A percentile compares a stretch with the other conserved stretches of the same genome.
Evolutionary conservation across 2,329 filamentous ascomycete species (phyloP).

Genomic region (Calonectria pteridis): DNA sequence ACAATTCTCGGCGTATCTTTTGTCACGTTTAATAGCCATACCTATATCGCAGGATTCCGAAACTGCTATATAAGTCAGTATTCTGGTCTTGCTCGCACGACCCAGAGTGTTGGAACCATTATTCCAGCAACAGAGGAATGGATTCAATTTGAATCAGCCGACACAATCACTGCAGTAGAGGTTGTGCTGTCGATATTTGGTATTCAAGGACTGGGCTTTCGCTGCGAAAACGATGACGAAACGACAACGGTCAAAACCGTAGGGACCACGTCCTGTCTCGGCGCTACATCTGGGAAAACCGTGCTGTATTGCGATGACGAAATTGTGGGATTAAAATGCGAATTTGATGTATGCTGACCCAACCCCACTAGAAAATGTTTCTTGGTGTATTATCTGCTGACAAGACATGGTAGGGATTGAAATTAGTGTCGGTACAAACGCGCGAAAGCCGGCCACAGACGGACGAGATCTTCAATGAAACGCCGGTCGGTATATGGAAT

Average conservation of each 20-base stretch:
- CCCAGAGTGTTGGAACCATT: background rate
- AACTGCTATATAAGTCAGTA: background rate
- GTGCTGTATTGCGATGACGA: background rate
- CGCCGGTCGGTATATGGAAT: background rate
- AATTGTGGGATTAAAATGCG: background rate
- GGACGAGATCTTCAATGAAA: no score
- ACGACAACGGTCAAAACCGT: background rate
- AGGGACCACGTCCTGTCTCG: background rate
- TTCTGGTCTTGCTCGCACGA: no score
- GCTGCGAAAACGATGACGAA: background rate
- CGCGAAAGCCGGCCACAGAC: no score
- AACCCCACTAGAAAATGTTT: background rate
- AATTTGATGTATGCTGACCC: background rate
- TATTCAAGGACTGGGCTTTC: background rate
- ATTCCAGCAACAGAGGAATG: background rate
- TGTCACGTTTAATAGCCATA: background rate
- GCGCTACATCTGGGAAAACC: background rate
- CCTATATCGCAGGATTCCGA: background rate
- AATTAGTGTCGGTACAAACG: background rate
- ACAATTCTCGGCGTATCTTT: no score
- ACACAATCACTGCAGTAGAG: background rate
- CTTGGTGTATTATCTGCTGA: background rate
- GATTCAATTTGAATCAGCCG: background rate
- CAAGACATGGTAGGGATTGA: background rate
- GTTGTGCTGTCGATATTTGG: background rate